Conservation (phyloP, 225 moss, liverwort and hornwort species). For the Pseudoscleropodium purum region DNA sequence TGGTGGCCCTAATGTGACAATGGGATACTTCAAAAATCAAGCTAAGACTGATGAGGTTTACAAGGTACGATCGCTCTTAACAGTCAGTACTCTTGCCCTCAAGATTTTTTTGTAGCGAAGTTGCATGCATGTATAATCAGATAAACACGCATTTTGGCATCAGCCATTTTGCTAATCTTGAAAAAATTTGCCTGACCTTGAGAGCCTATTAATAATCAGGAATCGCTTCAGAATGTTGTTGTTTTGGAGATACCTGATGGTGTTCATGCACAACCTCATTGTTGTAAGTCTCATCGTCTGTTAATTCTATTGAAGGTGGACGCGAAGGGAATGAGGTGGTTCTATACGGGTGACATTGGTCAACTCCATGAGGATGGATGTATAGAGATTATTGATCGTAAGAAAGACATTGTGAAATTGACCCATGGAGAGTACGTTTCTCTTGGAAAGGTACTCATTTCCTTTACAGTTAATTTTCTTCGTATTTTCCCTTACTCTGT, state of each 20-base stretch:
- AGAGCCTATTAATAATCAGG: not conserved
- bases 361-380: slow-evolving; percentile 81
- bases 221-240: not conserved
- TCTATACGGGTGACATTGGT: slow-evolving; percentile 88
- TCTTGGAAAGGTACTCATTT: slow-evolving; percentile 66
- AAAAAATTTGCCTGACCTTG: not conserved
- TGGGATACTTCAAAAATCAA: slow-evolving; percentile 87
- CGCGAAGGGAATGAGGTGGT: slow-evolving; percentile 77
- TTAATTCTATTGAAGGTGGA: slow-evolving; percentile 47
- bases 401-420: slow-evolving; percentile 97
- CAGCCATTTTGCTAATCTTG: not conserved
- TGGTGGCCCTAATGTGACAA: slow-evolving; percentile 80
- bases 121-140: not conserved
- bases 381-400: slow-evolving; percentile 89
- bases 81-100: not conserved
- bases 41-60: slow-evolving; percentile 83
- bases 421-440: slow-evolving; percentile 95
- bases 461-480: not conserved
- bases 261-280: not conserved
- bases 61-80: slow-evolving; percentile 32
- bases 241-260: not conserved
- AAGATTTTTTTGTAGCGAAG: not conserved
- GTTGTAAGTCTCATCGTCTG: not conserved
- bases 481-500: not conserved
- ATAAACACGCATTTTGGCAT: not conserved